A percentile compares a stretch with the other conserved stretches of the same genome.
phyloP scores from a whole-genome alignment of 2,329 filamentous ascomycete species.

The Cladosporium sp. region DNA sequence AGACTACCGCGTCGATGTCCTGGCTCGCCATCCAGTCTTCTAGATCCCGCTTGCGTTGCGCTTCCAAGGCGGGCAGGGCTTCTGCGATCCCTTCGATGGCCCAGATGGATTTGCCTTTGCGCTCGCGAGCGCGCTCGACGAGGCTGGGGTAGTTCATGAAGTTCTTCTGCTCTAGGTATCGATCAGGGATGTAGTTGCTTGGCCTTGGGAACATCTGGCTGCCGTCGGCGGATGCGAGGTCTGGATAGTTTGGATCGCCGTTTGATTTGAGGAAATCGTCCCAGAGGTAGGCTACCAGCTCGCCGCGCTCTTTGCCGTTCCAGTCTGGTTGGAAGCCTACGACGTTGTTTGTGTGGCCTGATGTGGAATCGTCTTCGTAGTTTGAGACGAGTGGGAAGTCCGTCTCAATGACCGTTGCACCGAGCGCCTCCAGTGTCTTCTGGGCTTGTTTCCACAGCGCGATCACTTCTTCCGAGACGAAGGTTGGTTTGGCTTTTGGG shows the following conservation, averaged over 20 bases:
- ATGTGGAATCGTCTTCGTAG: constrained; percentile 46
- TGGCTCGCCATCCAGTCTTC: constrained; percentile 54
- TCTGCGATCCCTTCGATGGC: constrained; percentile 46
- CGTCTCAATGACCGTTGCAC: constrained; percentile 47
- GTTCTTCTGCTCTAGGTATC: constrained; percentile 43
- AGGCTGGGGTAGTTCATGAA: constrained; percentile 44
- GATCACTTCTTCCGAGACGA: constrained; percentile 43
- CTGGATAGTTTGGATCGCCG: constrained; percentile 42
- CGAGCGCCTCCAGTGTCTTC: constrained; percentile 43
- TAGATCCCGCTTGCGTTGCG: constrained; percentile 51
- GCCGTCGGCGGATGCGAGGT: constrained; percentile 46
- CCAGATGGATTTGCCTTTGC: constrained; percentile 41
- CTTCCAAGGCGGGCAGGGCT: constrained; percentile 52
- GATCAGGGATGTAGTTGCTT: constrained; percentile 40
- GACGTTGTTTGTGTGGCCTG: constrained; percentile 45
- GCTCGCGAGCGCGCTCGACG: constrained; percentile 34
- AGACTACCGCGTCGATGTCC: constrained; percentile 50
- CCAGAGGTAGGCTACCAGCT: constrained; percentile 56
- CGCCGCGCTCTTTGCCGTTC: constrained; percentile 50
- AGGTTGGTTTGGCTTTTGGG: constrained; percentile 38
- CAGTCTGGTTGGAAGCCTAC: constrained; percentile 48
- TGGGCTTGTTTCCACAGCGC: constrained; percentile 41
- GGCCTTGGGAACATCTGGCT: constrained; percentile 43
- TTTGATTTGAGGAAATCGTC: constrained; percentile 53
- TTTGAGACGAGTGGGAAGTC: constrained; percentile 52